Evolutionary conservation across 495 filamentous ascomycete species (phyloP).

Genomic region (Symbiotaphrina buchneri): DNA sequence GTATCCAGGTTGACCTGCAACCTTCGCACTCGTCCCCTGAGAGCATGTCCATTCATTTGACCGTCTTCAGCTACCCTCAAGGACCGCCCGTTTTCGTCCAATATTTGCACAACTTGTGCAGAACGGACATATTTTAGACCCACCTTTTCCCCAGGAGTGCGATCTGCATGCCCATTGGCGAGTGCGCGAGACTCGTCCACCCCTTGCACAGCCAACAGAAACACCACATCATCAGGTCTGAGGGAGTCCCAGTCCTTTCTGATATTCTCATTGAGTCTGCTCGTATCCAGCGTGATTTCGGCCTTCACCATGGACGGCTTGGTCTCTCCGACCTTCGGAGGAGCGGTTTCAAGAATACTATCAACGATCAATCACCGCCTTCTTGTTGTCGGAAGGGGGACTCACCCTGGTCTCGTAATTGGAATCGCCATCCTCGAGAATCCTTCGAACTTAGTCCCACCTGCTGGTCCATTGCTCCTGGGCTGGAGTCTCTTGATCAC

Average conservation of each 20-base stretch:
- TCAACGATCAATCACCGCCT: slow-evolving; percentile 4
- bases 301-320: slow-evolving; percentile 70
- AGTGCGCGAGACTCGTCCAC: slow-evolving; percentile 20
- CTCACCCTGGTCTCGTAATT: slow-evolving; percentile 55
- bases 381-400: slow-evolving; percentile 1
- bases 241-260: slow-evolving; percentile 82
- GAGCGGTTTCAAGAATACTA: slow-evolving; percentile 59
- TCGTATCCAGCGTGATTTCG: slow-evolving; percentile 76
- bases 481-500: slow-evolving; percentile 60
- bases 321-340: slow-evolving; percentile 62
- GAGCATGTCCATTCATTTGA: slow-evolving; percentile 24
- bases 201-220: slow-evolving; percentile 52
- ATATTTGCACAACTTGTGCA: slow-evolving; percentile 69
- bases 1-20: slow-evolving; percentile 69
- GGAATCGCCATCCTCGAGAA: slow-evolving; percentile 83
- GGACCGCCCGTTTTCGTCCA: slow-evolving; percentile 68
- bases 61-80: slow-evolving; percentile 34
- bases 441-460: slow-evolving; percentile 49
- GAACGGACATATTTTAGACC: slow-evolving; percentile 54
- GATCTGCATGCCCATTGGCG: slow-evolving; percentile 26
- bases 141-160: slow-evolving; percentile 28
- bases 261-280: slow-evolving; percentile 46
- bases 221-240: slow-evolving; percentile 75
- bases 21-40: slow-evolving; percentile 26
- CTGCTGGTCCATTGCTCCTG: slow-evolving; percentile 31